Evolutionary conservation across 2,329 filamentous ascomycete species (phyloP).

Genomic region (Macrophomina tecta): DNA sequence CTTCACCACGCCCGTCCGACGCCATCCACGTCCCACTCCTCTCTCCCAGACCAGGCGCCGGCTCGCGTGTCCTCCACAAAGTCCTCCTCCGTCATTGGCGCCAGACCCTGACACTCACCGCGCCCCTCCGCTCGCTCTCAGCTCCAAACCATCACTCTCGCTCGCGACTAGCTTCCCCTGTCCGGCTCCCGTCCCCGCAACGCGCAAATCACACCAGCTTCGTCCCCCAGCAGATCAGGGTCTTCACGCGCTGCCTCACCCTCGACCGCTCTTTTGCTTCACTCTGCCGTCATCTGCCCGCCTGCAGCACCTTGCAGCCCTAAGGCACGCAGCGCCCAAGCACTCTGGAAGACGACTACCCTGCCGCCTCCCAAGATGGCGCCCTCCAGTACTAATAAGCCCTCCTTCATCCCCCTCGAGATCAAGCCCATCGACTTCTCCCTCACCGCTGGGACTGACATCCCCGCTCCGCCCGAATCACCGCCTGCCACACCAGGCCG

Average conservation of each 20-base stretch:
- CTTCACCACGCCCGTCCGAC: slow-evolving; percentile 16
- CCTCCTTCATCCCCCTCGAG: slow-evolving; percentile 25
- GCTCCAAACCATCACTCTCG: slow-evolving; percentile 20
- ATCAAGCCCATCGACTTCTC: slow-evolving; percentile 47
- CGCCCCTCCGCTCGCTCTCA: slow-evolving; percentile 15
- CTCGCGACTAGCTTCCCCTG: slow-evolving; percentile 28
- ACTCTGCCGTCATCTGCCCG: slow-evolving; percentile 14
- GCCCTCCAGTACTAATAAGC: slow-evolving; percentile 24
- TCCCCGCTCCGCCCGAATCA: slow-evolving; percentile 48
- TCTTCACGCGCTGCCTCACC: slow-evolving; percentile 5
- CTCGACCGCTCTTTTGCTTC: slow-evolving; percentile 24
- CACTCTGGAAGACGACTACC: not conserved
- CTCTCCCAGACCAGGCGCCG: slow-evolving; percentile 21
- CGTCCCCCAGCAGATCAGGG: slow-evolving; percentile 24
- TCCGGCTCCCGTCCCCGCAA: slow-evolving; percentile 26
- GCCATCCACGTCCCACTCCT: slow-evolving; percentile 9
- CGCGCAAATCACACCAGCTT: slow-evolving; percentile 26
- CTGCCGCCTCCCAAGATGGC: slow-evolving; percentile 17
- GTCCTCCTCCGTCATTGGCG: slow-evolving; percentile 19
- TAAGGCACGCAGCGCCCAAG: slow-evolving; percentile 10
- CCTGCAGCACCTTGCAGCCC: not conserved
- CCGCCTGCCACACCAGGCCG: slow-evolving; percentile 45
- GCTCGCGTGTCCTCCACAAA: slow-evolving; percentile 21
- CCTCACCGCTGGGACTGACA: slow-evolving; percentile 49
- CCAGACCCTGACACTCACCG: not conserved